phyloP scores from a whole-genome alignment of 2,329 filamentous ascomycete species.

The Alternaria sp. region DNA sequence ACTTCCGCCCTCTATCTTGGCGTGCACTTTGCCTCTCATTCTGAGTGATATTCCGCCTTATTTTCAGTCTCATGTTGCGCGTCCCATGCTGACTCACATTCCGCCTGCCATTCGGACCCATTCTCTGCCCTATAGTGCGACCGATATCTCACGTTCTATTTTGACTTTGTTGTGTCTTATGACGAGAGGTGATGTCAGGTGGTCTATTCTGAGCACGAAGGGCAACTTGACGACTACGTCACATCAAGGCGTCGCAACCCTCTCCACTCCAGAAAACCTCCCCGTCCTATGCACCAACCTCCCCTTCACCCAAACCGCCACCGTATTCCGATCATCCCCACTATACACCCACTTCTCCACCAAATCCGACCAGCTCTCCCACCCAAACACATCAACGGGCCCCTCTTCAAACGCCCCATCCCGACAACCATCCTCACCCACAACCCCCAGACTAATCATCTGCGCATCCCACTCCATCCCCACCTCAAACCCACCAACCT shows the following conservation, averaged over 20 bases:
- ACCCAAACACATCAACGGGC: constrained; percentile 87
- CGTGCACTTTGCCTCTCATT: too few species aligned
- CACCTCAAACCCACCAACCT: constrained; percentile 80
- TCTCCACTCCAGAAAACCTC: constrained; percentile 8
- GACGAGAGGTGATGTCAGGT: too few species aligned
- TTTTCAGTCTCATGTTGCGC: too few species aligned
- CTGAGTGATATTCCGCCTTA: too few species aligned
- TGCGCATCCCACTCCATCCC: constrained; percentile 94
- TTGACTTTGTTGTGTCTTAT: too few species aligned
- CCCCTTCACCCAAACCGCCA: constrained; percentile 87
- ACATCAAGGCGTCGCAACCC: background rate
- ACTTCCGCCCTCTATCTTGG: too few species aligned
- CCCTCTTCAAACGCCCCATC: constrained; percentile 59
- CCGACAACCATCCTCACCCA: constrained; percentile 34
- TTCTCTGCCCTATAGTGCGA: too few species aligned
- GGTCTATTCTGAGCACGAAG: too few species aligned
- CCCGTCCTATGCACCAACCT: constrained; percentile 70
- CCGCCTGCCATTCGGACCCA: too few species aligned
- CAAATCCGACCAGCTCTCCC: constrained; percentile 85
- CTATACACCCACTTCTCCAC: constrained; percentile 94
- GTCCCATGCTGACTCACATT: too few species aligned
- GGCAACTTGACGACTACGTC: too few species aligned
- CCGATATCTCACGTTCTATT: too few species aligned
- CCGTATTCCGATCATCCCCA: constrained; percentile 91
- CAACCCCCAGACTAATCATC: constrained; percentile 69